Conservation (phyloP, 805 yeast species). For the Starmera amethionina region DNA sequence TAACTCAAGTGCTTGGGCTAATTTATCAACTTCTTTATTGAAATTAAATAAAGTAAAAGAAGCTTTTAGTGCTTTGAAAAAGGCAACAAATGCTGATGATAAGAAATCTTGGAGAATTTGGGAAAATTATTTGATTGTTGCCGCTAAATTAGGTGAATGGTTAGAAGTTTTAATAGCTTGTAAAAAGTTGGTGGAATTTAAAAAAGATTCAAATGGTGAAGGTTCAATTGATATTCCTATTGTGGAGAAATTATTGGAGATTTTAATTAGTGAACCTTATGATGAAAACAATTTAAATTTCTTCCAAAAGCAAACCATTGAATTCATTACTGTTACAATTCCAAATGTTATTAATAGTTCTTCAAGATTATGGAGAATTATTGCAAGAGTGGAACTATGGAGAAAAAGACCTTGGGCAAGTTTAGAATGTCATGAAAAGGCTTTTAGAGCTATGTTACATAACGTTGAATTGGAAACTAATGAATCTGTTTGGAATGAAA, state of each 20-base stretch:
- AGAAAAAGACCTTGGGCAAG: constrained; percentile 81
- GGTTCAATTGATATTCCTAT: constrained; percentile 65
- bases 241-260: constrained; percentile 61
- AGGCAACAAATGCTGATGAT: constrained; percentile 65
- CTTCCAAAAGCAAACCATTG: constrained; percentile 62
- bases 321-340: constrained; percentile 57
- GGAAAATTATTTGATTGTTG: constrained; percentile 79
- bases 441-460: constrained; percentile 62
- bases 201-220: constrained; percentile 49
- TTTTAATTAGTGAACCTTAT: constrained; percentile 44
- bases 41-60: constrained; percentile 56
- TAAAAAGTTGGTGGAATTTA: constrained; percentile 48
- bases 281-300: constrained; percentile 30
- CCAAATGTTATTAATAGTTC: constrained; percentile 59
- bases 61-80: constrained; percentile 77
- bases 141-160: constrained; percentile 81
- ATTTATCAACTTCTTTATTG: constrained; percentile 72
- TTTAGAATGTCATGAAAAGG: constrained; percentile 73
- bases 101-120: constrained; percentile 81
- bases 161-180: constrained; percentile 73
- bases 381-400: constrained; percentile 86
- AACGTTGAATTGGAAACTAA: constrained; percentile 54
- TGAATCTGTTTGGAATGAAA: constrained; percentile 62
- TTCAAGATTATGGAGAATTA: constrained; percentile 65
- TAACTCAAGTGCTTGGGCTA: constrained; percentile 83